These are phyloP conservation scores for Cubamyces lactineus DNA, from an alignment of 768 basidiomycete species.

Conservation along the genomic window DNA sequence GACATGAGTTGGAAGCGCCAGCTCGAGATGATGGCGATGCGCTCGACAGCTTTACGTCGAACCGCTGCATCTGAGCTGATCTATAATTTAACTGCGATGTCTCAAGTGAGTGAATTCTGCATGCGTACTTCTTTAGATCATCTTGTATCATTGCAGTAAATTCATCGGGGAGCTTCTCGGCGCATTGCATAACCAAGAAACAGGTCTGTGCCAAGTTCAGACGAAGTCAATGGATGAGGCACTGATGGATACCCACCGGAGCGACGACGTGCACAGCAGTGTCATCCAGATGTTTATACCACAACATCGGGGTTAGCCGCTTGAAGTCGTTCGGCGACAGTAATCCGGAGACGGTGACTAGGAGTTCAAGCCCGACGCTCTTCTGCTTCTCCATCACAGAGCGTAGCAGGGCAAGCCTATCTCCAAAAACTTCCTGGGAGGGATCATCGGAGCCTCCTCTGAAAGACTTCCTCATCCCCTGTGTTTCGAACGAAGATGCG, in stretches of 20 bases:
- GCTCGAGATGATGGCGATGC: constrained; percentile 58
- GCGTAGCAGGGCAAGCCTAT: constrained; percentile 24
- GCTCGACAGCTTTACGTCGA: constrained; percentile 56
- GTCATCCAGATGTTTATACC: constrained; percentile 54
- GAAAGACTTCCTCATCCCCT: not conserved
- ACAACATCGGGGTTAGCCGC: constrained; percentile 57
- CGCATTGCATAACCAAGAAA: constrained; percentile 74
- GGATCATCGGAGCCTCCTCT: constrained; percentile 5
- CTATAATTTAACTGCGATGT: not conserved
- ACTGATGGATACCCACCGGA: constrained; percentile 46
- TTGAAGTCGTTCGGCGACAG: constrained; percentile 52
- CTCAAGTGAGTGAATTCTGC: not conserved
- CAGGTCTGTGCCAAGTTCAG: constrained; percentile 41
- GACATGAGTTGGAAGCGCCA: constrained; percentile 73
- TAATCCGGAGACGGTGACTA: constrained; percentile 64
- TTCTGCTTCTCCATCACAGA: constrained; percentile 19
- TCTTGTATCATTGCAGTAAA: constrained; percentile 53
- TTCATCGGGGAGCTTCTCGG: constrained; percentile 60
- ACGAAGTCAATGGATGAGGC: not conserved
- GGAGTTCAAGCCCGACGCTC: constrained; percentile 52
- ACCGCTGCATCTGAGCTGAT: constrained; percentile 51
- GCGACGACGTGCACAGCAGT: constrained; percentile 43
- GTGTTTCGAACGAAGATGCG: constrained; percentile 3
- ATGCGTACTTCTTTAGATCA: constrained; percentile 58
- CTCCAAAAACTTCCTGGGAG: constrained; percentile 11